A percentile compares a stretch with the other conserved stretches of the same genome.
Conservation (phyloP, 140 eudicot genomes). For the Flaveria floridana region DNA sequence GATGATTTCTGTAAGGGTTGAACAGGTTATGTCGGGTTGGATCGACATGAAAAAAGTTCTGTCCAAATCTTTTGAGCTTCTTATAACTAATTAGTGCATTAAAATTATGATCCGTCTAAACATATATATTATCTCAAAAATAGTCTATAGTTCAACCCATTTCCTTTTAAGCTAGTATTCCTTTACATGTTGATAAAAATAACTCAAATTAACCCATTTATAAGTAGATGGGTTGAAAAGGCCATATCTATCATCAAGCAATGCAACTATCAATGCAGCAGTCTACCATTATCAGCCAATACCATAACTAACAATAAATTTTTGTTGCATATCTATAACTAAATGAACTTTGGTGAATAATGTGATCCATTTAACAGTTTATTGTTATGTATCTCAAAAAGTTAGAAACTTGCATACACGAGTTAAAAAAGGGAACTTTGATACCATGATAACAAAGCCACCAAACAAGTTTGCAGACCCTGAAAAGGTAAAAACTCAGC, state of each 20-base stretch:
- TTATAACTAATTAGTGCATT: not conserved
- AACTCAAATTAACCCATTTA: not conserved
- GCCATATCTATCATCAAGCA: not conserved
- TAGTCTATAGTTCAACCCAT: not conserved
- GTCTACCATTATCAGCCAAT: not conserved
- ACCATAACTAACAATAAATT: not conserved
- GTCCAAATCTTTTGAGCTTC: not conserved
- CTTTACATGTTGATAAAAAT: not conserved
- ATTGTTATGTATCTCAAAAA: conserved; percentile 13
- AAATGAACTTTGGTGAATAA: conserved; percentile 18
- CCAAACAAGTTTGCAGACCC: conserved; percentile 97
- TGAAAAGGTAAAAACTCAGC: conserved; percentile 42
- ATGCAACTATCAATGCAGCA: conserved; percentile 1
- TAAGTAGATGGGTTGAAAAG: not conserved
- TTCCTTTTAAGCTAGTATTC: not conserved
- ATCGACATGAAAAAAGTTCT: not conserved
- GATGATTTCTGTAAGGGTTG: not conserved
- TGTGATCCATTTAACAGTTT: conserved; percentile 16
- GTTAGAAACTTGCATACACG: conserved; percentile 11
- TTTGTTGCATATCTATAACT: not conserved
- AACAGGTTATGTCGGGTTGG: not conserved
- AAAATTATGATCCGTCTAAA: not conserved
- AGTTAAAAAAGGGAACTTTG: conserved; percentile 16
- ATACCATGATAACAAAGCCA: conserved; percentile 87
- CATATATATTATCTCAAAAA: not conserved